Evolutionary conservation across 495 filamentous ascomycete genomes (phyloP).

Genomic region (Neurospora sp.): DNA sequence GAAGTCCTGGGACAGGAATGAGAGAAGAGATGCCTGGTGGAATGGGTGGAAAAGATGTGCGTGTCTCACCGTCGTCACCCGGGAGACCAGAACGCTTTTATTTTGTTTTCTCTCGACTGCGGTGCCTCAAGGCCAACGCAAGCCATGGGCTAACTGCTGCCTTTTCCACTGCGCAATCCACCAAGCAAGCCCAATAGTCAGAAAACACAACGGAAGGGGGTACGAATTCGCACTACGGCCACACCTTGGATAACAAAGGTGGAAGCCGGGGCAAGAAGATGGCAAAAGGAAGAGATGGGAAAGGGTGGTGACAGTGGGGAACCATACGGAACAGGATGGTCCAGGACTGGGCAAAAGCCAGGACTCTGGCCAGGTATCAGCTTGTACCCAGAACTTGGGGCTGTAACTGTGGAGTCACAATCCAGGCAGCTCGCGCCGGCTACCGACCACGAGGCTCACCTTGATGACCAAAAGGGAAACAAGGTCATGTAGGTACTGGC

Average conservation of each 20-base stretch:
- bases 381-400: conserved; percentile 2
- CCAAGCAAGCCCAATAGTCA: not conserved
- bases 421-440: conserved; percentile 12
- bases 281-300: not conserved
- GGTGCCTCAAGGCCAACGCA: not conserved
- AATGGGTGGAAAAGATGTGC: not conserved
- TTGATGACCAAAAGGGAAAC: not conserved
- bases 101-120: not conserved
- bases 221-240: not conserved
- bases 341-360: conserved; percentile 1
- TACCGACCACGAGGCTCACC: conserved; percentile 1
- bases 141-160: not conserved
- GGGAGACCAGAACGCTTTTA: not conserved
- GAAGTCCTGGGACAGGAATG: not conserved
- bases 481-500: not conserved
- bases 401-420: conserved; percentile 7
- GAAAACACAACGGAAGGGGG: not conserved
- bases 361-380: conserved; percentile 5
- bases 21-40: not conserved
- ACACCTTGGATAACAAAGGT: not conserved
- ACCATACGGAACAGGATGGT: not conserved
- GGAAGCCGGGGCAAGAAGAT: not conserved
- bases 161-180: not conserved
- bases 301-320: conserved; percentile 1
- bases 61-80: not conserved